Evolutionary conservation across 2,329 filamentous ascomycete genomes (phyloP), one percentile per base, ranked within the genome.

Genomic region (Didymella pinodella): DNA sequence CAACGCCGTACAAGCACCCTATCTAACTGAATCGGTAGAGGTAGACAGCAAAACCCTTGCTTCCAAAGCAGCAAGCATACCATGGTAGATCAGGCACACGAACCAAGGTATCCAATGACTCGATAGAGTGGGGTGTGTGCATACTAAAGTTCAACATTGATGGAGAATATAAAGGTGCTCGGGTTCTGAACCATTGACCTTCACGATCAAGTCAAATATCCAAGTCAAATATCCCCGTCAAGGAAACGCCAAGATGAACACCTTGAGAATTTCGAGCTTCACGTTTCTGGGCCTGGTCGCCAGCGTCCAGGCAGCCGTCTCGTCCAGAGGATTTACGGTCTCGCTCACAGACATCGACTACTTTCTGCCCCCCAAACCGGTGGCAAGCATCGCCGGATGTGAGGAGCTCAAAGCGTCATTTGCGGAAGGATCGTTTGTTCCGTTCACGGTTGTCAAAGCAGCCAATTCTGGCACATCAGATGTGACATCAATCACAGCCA

Each of bases 271-370:
- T 3, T 12, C 65, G 8, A 51, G 57, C 26, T 16, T 63, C 12
- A 55, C 54, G 22, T 45, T 60, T 3, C 36, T 64, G 12, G 43
- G 53, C 7, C 22, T 65, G 16, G 45, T 50, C 3, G 46, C 51
- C 8, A 55, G 45, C 40, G 57, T 62, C 18, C 56, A 59, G n/a
- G 69, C 68, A 48, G 65, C 62, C 8, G 64, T 70, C 0, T 68
- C 69, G 12, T 67, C 73, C 11, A 80, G 77, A 3, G 79, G 78
- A 6, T 77, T 77, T 56, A 81, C 78, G 0, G 75, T 80, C 0
- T 69, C 72, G 5, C 65, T 81, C 2, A 72, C 77, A 41, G 77
- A 75, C 34, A 64, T 78, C 11, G 64, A 74, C 3, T 80, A 80
- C 64, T 81, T 79, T 59, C 64, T 80, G 4, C 77, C 79, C 6